These are phyloP conservation scores for Aspergillus neoniger DNA, from an alignment of 2,329 filamentous ascomycete species.

Conservation along the genomic window DNA sequence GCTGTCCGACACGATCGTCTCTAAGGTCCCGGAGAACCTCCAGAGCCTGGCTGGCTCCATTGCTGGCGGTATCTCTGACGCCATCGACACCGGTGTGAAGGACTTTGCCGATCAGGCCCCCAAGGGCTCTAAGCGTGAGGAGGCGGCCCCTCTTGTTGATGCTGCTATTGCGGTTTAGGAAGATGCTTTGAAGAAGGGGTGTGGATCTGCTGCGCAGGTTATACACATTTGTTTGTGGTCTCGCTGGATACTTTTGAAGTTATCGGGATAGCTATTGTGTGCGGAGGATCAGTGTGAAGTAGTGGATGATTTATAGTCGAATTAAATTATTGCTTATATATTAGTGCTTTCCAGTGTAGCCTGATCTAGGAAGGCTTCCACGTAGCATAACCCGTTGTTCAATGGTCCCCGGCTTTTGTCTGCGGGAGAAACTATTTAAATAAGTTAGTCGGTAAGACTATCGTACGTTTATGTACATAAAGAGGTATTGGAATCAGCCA, in stretches of 20 bases:
- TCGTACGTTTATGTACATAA: too few species aligned
- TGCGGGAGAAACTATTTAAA: too few species aligned
- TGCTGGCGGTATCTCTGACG: conserved; percentile 1
- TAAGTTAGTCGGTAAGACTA: too few species aligned
- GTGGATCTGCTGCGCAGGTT: background rate
- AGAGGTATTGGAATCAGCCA: too few species aligned
- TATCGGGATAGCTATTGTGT: background rate
- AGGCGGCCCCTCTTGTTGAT: background rate
- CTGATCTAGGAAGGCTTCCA: too few species aligned
- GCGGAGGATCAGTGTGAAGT: background rate
- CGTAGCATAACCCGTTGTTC: too few species aligned
- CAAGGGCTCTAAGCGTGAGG: background rate
- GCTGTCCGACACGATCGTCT: conserved; percentile 6
- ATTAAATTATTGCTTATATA: background rate
- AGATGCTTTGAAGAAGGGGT: background rate
- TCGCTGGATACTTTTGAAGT: background rate
- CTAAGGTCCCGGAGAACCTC: conserved; percentile 10
- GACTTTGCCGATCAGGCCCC: conserved; percentile 3
- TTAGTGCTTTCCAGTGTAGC: too few species aligned
- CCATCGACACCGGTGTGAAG: conserved; percentile 5
- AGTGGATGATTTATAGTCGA: background rate
- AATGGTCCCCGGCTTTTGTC: too few species aligned
- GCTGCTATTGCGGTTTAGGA: background rate
- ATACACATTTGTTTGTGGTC: background rate
- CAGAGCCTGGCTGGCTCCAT: conserved; percentile 4